These are phyloP conservation scores for Coprinopsis strossmayeri DNA, from an alignment of 768 basidiomycete species.

Conservation along the genomic window DNA sequence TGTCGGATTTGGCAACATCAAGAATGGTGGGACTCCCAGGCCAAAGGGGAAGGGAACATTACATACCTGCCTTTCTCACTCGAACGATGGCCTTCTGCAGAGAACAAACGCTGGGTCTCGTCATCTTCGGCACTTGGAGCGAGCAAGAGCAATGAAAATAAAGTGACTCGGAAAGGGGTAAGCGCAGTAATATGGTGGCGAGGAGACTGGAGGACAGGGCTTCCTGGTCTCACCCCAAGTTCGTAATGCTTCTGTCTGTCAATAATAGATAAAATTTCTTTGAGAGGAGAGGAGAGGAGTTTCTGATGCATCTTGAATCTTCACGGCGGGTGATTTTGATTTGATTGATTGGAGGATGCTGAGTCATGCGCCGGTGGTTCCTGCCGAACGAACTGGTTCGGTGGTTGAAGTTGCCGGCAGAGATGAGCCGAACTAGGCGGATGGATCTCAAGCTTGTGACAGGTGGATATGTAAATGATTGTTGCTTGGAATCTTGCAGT, in stretches of 20 bases:
- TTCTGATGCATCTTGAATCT: background rate
- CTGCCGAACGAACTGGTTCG: background rate
- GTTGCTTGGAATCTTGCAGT: conserved; percentile 1
- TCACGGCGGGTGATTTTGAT: background rate
- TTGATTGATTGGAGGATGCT: background rate
- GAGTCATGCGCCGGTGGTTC: background rate
- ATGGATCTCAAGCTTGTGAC: conserved; percentile 1
- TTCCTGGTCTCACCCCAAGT: no score
- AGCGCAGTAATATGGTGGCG: background rate
- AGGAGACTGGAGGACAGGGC: no score
- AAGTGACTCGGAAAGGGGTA: background rate
- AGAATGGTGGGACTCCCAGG: background rate
- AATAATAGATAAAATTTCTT: background rate
- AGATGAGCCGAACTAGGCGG: background rate
- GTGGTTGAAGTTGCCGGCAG: background rate
- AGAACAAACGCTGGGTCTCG: background rate
- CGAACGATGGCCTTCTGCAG: no score
- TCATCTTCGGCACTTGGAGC: background rate
- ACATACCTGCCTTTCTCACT: background rate
- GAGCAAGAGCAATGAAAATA: background rate
- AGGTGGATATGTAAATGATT: background rate
- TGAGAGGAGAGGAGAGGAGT: background rate
- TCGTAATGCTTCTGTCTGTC: background rate
- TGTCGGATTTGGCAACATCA: background rate
- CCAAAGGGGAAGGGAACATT: conserved; percentile 1